Base-by-base conservation (phyloP, 371 early-diverging fungal species). In the Zopfochytrium polystomum region DNA sequence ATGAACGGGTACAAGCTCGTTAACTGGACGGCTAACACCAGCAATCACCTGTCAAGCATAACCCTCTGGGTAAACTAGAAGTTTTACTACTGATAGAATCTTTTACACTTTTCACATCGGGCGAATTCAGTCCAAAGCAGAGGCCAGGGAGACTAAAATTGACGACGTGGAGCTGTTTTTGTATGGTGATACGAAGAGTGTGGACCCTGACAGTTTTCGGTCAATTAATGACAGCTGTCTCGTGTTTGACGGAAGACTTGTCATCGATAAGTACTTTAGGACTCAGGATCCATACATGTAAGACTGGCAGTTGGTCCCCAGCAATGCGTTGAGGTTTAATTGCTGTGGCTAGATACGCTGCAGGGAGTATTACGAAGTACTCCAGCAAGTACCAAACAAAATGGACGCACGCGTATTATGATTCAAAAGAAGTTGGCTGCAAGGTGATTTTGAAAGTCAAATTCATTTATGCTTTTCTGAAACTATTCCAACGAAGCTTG, bases 241-340 rank as follows among this genome's bases (percentile, higher is more conserved):
- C 42, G 77, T 80, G 3, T 75, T 76, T 66, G 80, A 80, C 52
- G 77, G 73, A 0, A 50, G 56, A 25, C 57, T 80, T 22, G 75
- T 77, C 23, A 70, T 80, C 42, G 76, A 76, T 61, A 72, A 76
- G 53, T 67, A 70, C 53, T 80, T 74, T 48, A 46, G 70, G 27
- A 80, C 80, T 9, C 70, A 75, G 47, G 80, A 80, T 51, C 63
- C 70, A n/a, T 72, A 59, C 44, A 68, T 80, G 61, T n/a, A n/a
- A n/a, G n/a, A n/a, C n/a, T n/a, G n/a, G n/a, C n/a, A n/a, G n/a
- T n/a, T n/a, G n/a, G n/a, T n/a, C n/a, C n/a, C n/a, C n/a, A n/a
- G n/a, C n/a, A n/a, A n/a, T n/a, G n/a, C n/a, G n/a, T n/a, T n/a
- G n/a, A n/a, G n/a, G n/a, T n/a, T n/a, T n/a, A n/a, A n/a, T n/a